Conservation (phyloP, 352 stramenopile species). For the Pythium phragmiticola region DNA sequence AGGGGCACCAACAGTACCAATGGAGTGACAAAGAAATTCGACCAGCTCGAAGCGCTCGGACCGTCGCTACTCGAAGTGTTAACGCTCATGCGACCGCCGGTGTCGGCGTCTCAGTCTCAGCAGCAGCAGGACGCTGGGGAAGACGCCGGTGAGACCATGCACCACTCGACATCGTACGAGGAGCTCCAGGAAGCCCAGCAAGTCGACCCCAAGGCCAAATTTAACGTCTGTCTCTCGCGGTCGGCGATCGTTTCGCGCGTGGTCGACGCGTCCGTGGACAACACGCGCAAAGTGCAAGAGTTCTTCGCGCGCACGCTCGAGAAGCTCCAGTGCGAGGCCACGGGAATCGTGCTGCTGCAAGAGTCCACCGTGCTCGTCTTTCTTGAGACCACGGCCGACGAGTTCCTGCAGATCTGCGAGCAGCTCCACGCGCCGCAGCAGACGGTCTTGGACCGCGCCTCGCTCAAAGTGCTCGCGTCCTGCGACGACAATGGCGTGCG, state of each 20-base stretch:
- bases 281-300: constrained; percentile 57
- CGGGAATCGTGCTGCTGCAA: constrained; percentile 53
- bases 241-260: constrained; percentile 46
- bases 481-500: constrained; percentile 53
- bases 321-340: constrained; percentile 55
- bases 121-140: constrained; percentile 31
- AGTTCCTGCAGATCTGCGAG: constrained; percentile 48
- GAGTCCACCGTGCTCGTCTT: constrained; percentile 53
- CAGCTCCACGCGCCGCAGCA: constrained; percentile 33
- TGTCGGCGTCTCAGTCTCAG: constrained; percentile 21
- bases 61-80: constrained; percentile 54
- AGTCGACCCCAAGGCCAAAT: constrained; percentile 28
- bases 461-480: constrained; percentile 57
- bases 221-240: constrained; percentile 44
- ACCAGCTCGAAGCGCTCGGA: constrained; percentile 43
- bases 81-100: constrained; percentile 39
- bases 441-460: constrained; percentile 37
- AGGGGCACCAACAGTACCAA: not conserved
- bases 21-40: constrained; percentile 25
- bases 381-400: constrained; percentile 56
- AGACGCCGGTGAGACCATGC: constrained; percentile 17
- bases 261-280: constrained; percentile 39
- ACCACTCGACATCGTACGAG: constrained; percentile 20
- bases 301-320: constrained; percentile 60
- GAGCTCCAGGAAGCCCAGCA: constrained; percentile 6